Evolutionary conservation across 331 rosid species (phyloP), one percentile per base, ranked within the genome.

Genomic region (Telfairia occidentalis): DNA sequence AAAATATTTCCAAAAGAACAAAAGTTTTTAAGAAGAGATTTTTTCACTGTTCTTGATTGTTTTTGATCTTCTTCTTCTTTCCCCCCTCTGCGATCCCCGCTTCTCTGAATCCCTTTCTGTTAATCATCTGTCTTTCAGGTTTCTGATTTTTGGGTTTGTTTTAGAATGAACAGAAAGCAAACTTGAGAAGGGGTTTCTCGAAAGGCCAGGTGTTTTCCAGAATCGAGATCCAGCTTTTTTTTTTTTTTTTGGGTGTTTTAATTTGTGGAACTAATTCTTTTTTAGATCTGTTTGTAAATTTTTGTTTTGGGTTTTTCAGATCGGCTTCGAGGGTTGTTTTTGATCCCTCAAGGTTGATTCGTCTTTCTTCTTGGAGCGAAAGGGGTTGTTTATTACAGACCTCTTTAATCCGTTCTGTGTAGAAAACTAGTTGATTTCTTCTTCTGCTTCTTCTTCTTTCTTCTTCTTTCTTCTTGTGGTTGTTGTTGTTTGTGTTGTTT

Each of bases 101-200:
- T 90, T 88, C 96, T 90, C 93, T 90, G 97, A 85, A 90, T 95
- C 97, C 96, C 97, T 87, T 92, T 92, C 97, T 91, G 98, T 87
- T 91, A 86, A 88, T 90, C 90, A 87, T 90, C 97, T 92, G 97
- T 89, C 97, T 95, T 92, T 90, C 97, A 83, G 79, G 74, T 78
- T 30, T 71, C 80, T 69, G 88, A 82, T 85, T 89, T 91, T 90
- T 83, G 90, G 96, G 97, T 95, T 90, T 95, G 97, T 88, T 84
- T 87, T 81, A 16, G 42, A 5, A 24, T 77, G 16, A 35, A 28
- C n/a, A 71, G 76, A 82, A 86, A 84, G 88, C 97, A 87, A 85
- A 81, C 90, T 87, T 87, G 15, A 81, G 80, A 83, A 71, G 29
- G 75, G 66, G 57, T 75, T 84, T 80, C 55, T 74, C 75, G 75